These are phyloP conservation scores for Plasmodium relictum DNA, from an alignment of 169 alveolate genomes.

Conservation along the genomic window DNA sequence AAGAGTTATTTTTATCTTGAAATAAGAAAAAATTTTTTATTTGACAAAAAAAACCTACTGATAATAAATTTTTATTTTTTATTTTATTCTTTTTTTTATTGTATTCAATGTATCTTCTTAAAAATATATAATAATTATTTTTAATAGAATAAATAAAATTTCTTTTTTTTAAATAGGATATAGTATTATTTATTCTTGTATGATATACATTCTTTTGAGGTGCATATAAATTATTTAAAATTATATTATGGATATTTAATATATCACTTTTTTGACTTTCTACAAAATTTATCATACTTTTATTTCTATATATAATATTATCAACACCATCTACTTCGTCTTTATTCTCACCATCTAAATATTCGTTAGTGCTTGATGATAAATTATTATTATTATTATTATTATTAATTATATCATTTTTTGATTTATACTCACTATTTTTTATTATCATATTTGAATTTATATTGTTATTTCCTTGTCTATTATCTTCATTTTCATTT, in stretches of 20 bases:
- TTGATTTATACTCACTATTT: neutral
- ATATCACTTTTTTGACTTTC: slow-evolving; percentile 24
- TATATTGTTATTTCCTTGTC: neutral
- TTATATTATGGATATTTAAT: slow-evolving; percentile 48
- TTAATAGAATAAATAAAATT: slow-evolving; percentile 47
- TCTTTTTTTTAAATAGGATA: slow-evolving; percentile 33
- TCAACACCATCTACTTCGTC: neutral
- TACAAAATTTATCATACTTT: slow-evolving; percentile 26
- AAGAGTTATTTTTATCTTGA: slow-evolving; percentile 37
- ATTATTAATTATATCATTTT: neutral
- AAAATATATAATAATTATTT: slow-evolving; percentile 62
- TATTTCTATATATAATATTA: slow-evolving; percentile 25
- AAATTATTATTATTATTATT: slow-evolving; percentile 9
- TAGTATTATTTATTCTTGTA: slow-evolving; percentile 51
- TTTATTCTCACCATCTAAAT: slow-evolving; percentile 9
- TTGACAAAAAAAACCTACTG: slow-evolving; percentile 38
- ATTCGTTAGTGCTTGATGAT: neutral
- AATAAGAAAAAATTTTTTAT: slow-evolving; percentile 43
- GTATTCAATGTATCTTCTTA: slow-evolving; percentile 42
- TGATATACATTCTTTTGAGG: slow-evolving; percentile 65
- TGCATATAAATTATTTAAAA: slow-evolving; percentile 63
- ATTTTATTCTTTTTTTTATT: slow-evolving; percentile 24
- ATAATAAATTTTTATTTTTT: slow-evolving; percentile 29
- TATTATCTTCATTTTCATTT: neutral
- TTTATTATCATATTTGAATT: neutral